These are phyloP conservation scores for Trifolium pratense DNA, from an alignment of 306 rosid species.

Conservation along the genomic window DNA sequence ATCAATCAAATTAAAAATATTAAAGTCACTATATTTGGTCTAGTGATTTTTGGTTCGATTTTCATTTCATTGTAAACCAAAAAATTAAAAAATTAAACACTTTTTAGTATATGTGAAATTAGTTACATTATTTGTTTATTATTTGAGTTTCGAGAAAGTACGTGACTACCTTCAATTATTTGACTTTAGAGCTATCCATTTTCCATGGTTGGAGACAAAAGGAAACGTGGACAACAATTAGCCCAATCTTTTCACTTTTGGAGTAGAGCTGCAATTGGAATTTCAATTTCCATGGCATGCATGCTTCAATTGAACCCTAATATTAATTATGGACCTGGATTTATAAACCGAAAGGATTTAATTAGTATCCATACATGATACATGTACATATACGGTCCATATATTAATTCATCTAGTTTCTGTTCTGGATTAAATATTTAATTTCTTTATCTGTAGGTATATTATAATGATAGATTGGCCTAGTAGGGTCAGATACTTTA, in stretches of 20 bases:
- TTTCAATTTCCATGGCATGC: background rate
- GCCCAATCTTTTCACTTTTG: conserved; percentile 15
- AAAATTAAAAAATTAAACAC: too few species aligned
- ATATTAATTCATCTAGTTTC: too few species aligned
- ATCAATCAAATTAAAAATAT: background rate
- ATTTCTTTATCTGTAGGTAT: too few species aligned
- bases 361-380: too few species aligned
- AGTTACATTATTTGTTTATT: background rate
- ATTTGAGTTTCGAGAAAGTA: background rate
- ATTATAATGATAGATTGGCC: too few species aligned
- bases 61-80: too few species aligned
- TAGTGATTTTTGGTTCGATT: too few species aligned
- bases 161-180: background rate
- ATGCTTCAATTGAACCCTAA: background rate
- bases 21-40: too few species aligned
- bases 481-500: too few species aligned
- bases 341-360: background rate
- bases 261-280: background rate
- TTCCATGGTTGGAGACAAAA: conserved; percentile 35
- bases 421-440: too few species aligned
- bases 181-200: conserved; percentile 24
- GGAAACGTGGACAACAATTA: conserved; percentile 38
- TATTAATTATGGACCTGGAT: background rate
- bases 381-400: too few species aligned
- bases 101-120: too few species aligned